Evolutionary conservation across 73 alveolate genomes (phyloP), one percentile per base, ranked within the genome.

Genomic region (Halteria grandinella): DNA sequence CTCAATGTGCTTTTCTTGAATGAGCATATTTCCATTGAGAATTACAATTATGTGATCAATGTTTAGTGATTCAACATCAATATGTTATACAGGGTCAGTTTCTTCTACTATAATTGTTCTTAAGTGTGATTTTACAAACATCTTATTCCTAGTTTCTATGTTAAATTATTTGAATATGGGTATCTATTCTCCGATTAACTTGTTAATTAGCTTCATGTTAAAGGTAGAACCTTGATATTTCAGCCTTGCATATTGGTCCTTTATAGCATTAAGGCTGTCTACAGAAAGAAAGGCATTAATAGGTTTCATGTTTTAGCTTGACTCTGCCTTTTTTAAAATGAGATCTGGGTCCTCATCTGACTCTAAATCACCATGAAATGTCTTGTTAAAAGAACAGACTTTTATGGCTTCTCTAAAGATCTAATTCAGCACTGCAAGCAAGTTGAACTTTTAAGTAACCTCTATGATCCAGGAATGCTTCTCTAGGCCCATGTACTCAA

Each of bases 381-480:
- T 32, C 10, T 29, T 60, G 37, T 1, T n/a, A 4, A 21, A 20
- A 60, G 58, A 10, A 39, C 8, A 60, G 51, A 21, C 77, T n/a
- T n/a, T 37, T 8, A 60, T 14, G 8, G 77, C 43, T 21, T 60
- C 77, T 60, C 77, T 60, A 14, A 60, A 18, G 20, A 60, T 34
- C n/a, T 36, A 60, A 23, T 60, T 60, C 24, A 60, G 10, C 4
- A 60, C 43, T 1, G 77, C n/a, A 4, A 60, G 25, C 43, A 60
- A 10, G 40, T 60, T 60, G 27, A 60, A 60, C 21, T 60, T 60
- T 31, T 60, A 23, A 39, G 43, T 60, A 10, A 60, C 77, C 28
- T 60, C 77, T 3, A 60, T 37, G 28, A 60, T 60, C 77, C 77
- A 60, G 43, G 37, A 55, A 8, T 33, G 55, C 59, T 60, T 60